Evolutionary conservation across 352 stramenopile genomes (phyloP), one percentile per base, ranked within the genome.

Genomic region (Phytophthora sojae): DNA sequence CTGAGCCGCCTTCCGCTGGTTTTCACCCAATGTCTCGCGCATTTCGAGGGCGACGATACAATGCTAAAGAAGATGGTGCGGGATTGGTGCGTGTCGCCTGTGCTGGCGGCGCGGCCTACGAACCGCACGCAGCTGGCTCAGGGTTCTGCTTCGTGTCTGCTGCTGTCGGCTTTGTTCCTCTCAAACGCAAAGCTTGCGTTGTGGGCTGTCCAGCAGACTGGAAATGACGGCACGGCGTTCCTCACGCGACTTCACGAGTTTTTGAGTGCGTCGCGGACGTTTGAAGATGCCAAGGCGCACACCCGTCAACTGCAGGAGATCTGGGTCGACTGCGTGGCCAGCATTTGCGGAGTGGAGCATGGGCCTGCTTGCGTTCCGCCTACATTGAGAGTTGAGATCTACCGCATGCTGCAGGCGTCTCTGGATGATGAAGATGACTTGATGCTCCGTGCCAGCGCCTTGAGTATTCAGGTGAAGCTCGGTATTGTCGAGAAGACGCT

Each of bases 401-500:
- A 88, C 67, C 91, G 91, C 55, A 85, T 96, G 74, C 68, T 95
- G 4, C 78, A 85, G 6, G 80, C 85, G 12, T 81, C 82, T 4
- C 57, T 95, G 42, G 86, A 93, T n/a, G 83, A 91, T 12, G 75
- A 89, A 23, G 77, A 85, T 25, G 86, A 96, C 44, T 69, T 96
- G 21, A 88, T 93, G 64, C 77, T 96, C 23, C 80, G 84, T 7
- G 81, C 86, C 2, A 93, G 88, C 23, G 88, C 86, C 14, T 50
- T 96, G 37, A 94, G 88, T 60, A 94, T 94, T 62, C 85, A 93
- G 51, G 83, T 96, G 35, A 96, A 96, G 67, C 85, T 96, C 6
- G 77, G 79, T 6, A 83, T 96, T 23, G 86, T 94, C 4, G 86
- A 96, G 64, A 95, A 96, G 75, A 88, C 85, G 4, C 73, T 96